These are phyloP conservation scores for Xylaria polymorpha DNA, from an alignment of 2,329 filamentous ascomycete genomes.

Conservation along the genomic window DNA sequence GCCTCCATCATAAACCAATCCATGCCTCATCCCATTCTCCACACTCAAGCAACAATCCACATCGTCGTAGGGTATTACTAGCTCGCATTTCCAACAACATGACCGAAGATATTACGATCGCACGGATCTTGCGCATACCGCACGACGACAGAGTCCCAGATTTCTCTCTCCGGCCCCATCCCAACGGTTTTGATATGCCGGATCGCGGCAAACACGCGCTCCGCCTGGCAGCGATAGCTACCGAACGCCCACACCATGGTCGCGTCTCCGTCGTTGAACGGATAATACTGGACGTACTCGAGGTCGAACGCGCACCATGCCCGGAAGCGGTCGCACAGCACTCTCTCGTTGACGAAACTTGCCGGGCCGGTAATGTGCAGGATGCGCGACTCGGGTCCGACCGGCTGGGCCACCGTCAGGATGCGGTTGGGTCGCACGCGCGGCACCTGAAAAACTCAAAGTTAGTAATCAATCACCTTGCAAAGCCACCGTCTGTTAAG, in stretches of 20 bases:
- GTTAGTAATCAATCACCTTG: neutral
- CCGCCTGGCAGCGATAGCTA: slow-evolving; percentile 28
- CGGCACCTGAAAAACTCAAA: neutral
- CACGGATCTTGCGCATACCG: slow-evolving; percentile 25
- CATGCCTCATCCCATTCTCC: neutral
- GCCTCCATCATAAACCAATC: neutral
- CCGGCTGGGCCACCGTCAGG: neutral
- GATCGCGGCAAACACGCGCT: slow-evolving; percentile 11
- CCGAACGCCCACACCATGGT: slow-evolving; percentile 29
- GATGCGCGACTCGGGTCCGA: slow-evolving; percentile 12
- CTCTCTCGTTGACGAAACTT: neutral
- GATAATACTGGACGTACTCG: neutral
- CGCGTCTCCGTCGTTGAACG: neutral
- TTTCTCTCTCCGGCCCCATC: too few species aligned
- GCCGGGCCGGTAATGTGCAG: slow-evolving; percentile 16
- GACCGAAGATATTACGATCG: neutral
- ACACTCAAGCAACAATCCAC: neutral
- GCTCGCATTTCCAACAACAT: neutral
- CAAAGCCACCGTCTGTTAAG: too few species aligned
- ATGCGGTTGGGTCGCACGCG: slow-evolving; percentile 18
- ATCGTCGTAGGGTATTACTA: neutral
- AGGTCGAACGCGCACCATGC: slow-evolving; percentile 20
- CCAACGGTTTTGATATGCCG: neutral
- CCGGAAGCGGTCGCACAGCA: neutral
- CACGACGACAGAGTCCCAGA: slow-evolving; percentile 8